Percentiles rank a stretch among this genome's conserved stretches.
These are phyloP conservation scores for Pleurotus pulmonarius DNA, from an alignment of 768 basidiomycete genomes.

Conservation along the genomic window DNA sequence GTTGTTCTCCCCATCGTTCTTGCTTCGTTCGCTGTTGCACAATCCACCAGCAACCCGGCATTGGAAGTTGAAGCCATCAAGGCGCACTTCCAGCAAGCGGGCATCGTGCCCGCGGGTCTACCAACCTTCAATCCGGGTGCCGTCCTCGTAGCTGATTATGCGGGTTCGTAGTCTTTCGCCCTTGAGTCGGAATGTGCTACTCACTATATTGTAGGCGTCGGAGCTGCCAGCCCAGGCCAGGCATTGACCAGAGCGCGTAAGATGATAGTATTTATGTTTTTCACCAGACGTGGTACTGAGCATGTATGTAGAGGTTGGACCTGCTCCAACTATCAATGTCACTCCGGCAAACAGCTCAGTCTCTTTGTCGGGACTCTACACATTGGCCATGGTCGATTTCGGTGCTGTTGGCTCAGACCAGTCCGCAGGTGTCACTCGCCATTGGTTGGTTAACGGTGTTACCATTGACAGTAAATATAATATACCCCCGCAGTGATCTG, in stretches of 20 bases:
- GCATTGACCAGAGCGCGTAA: conserved; percentile 51
- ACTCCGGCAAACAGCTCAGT: conserved; percentile 45
- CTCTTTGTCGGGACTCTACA: conserved; percentile 48
- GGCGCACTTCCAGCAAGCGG: conserved; percentile 63
- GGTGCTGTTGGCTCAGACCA: conserved; percentile 60
- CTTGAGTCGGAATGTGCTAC: background rate
- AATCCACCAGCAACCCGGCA: conserved; percentile 19
- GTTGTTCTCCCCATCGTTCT: background rate
- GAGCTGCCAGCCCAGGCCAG: conserved; percentile 55
- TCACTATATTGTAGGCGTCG: conserved; percentile 28
- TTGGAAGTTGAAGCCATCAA: conserved; percentile 55
- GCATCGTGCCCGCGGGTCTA: conserved; percentile 60
- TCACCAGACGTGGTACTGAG: background rate
- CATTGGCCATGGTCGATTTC: conserved; percentile 75
- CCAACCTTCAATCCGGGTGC: conserved; percentile 58
- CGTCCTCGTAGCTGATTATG: conserved; percentile 49
- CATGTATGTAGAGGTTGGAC: conserved; percentile 46
- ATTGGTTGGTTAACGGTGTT: conserved; percentile 78
- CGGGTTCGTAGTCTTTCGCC: conserved; percentile 22
- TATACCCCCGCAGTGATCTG: conserved; percentile 5
- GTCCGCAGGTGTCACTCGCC: conserved; percentile 59
- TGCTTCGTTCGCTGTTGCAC: background rate
- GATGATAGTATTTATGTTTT: conserved; percentile 20
- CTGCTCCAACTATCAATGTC: conserved; percentile 51
- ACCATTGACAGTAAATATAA: conserved; percentile 38